Conservation (phyloP, 768 basidiomycete species). For the Suillus brevipes region DNA sequence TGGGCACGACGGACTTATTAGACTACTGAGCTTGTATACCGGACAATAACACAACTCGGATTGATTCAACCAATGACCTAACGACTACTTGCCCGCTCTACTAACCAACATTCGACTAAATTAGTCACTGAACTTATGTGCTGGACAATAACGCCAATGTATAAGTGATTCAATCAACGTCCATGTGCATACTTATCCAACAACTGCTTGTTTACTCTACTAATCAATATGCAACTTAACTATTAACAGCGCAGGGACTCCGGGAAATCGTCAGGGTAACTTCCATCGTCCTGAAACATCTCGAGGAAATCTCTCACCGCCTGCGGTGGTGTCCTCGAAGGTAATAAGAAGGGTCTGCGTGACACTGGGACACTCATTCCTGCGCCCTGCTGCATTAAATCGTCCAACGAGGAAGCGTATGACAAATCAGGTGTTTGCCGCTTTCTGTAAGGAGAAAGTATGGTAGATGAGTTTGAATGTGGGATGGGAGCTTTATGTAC, state of each 20-base stretch:
- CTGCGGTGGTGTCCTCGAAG: constrained; percentile 24
- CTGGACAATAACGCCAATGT: not conserved
- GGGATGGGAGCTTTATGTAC: not conserved
- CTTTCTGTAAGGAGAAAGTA: constrained; percentile 22
- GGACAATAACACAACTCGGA: not conserved
- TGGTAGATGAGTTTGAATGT: not conserved
- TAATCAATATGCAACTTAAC: not conserved
- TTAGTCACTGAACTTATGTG: not conserved
- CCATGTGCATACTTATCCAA: not conserved
- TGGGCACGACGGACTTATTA: not conserved
- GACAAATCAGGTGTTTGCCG: constrained; percentile 10
- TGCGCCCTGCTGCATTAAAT: constrained; percentile 13
- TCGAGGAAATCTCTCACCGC: constrained; percentile 31
- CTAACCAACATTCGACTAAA: not conserved
- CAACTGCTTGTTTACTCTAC: not conserved
- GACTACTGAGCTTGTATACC: not conserved
- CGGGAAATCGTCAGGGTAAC: constrained; percentile 36
- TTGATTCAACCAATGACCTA: not conserved
- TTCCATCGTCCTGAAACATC: constrained; percentile 36
- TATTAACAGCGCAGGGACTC: constrained; percentile 24
- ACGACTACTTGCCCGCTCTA: not conserved
- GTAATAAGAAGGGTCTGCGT: constrained; percentile 3
- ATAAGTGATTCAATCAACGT: not conserved
- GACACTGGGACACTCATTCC: constrained; percentile 8
- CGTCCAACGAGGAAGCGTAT: constrained; percentile 4